Percentiles rank a stretch among this genome's conserved stretches.
These are phyloP conservation scores for Mycena alexandri DNA, from an alignment of 768 basidiomycete species.

Conservation along the genomic window DNA sequence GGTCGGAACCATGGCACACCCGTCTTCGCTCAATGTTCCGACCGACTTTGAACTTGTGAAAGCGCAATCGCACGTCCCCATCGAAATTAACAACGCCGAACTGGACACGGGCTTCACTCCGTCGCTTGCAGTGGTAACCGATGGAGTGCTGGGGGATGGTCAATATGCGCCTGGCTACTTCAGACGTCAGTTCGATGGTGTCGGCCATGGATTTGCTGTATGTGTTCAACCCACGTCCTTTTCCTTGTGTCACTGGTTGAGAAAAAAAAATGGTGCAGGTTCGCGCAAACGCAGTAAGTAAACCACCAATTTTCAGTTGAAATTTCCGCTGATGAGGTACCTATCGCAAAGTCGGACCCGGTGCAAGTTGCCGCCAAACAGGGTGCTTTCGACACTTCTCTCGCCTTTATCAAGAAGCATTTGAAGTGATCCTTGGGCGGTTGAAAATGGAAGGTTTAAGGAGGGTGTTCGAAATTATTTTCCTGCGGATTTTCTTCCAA, in stretches of 20 bases:
- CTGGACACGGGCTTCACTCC: conserved; percentile 38
- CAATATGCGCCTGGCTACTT: conserved; percentile 33
- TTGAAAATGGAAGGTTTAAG: too few relatives aligned
- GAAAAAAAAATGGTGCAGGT: conserved; percentile 17
- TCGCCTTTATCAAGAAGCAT: conserved; percentile 33
- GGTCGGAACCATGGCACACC: conserved; percentile 37
- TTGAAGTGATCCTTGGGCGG: conserved; percentile 24
- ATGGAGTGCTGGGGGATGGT: conserved; percentile 28
- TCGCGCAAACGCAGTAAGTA: conserved; percentile 35
- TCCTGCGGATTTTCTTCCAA: too few relatives aligned
- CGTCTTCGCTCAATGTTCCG: conserved; percentile 33
- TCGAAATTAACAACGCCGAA: conserved; percentile 38
- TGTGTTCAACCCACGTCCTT: neutral
- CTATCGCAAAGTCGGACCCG: conserved; percentile 39
- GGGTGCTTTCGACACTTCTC: conserved; percentile 37
- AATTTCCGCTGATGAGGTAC: too few relatives aligned
- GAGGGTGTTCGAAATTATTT: too few relatives aligned
- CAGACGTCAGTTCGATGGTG: conserved; percentile 35
- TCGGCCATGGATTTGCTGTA: conserved; percentile 39
- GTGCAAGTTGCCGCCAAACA: conserved; percentile 37
- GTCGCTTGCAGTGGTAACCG: conserved; percentile 32
- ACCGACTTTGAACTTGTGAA: conserved; percentile 34
- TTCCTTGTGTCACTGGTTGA: neutral
- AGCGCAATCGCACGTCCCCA: conserved; percentile 33
- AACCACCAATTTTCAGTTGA: too few relatives aligned